phyloP scores from a whole-genome alignment of 192 early-diverging fungal species.

The Rhizophagus clarus region DNA sequence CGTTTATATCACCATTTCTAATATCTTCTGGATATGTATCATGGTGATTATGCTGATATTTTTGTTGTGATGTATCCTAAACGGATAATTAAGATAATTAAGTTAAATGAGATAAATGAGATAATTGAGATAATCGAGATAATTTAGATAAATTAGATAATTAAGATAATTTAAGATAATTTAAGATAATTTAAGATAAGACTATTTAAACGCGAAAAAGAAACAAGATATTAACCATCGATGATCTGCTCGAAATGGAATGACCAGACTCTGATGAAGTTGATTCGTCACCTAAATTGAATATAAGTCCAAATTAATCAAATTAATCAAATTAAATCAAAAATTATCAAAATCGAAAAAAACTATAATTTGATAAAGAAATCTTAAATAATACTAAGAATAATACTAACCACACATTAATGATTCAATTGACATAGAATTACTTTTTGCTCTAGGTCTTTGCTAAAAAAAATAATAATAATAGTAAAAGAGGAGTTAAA shows the following conservation, averaged over 20 bases:
- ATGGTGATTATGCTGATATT: not conserved
- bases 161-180: no score
- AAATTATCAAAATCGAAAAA: no score
- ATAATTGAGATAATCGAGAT: not conserved
- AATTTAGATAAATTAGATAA: no score
- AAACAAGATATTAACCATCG: not conserved
- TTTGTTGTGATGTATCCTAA: not conserved
- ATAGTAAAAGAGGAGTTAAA: not conserved
- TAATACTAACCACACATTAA: not conserved
- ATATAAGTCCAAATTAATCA: not conserved
- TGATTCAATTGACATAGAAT: constrained; percentile 6
- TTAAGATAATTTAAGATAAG: no score
- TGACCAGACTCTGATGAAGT: not conserved
- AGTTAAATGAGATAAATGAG: not conserved
- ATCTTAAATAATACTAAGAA: no score
- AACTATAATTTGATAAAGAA: not conserved
- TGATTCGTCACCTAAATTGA: not conserved
- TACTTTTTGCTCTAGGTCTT: constrained; percentile 1
- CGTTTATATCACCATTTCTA: constrained; percentile 10
- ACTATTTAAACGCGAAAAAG: no score
- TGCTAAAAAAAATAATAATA: not conserved
- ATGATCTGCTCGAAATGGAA: not conserved
- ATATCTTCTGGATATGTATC: constrained; percentile 1
- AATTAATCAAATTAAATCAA: no score
- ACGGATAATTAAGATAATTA: not conserved